phyloP scores from a whole-genome alignment of 2,329 filamentous ascomycete species.

The Fusarium pilosicola region DNA sequence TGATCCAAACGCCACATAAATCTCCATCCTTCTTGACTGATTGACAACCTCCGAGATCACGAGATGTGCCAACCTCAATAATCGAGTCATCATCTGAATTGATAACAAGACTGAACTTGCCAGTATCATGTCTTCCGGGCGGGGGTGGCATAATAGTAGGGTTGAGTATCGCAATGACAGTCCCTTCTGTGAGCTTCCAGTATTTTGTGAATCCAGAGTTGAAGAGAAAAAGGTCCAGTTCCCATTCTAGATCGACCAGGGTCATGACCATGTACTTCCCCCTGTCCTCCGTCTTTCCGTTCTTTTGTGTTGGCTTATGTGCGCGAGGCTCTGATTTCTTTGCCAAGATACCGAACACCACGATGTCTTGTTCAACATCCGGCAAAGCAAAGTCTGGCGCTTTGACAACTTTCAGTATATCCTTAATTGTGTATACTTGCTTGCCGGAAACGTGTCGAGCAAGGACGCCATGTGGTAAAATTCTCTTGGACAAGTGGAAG shows the following conservation, averaged over 20 bases:
- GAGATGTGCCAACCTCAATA: conserved; percentile 84
- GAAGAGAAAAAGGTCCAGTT: conserved; percentile 92
- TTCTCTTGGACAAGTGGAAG: conserved; percentile 83
- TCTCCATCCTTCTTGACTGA: conserved; percentile 85
- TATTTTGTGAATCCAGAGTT: conserved; percentile 89
- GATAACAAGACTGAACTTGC: conserved; percentile 85
- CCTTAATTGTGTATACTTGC: conserved; percentile 79
- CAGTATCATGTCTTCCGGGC: conserved; percentile 77
- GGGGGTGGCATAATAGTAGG: conserved; percentile 90
- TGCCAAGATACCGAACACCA: conserved; percentile 87
- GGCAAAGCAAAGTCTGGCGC: conserved; percentile 85
- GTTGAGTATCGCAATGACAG: conserved; percentile 90
- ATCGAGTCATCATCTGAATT: conserved; percentile 88
- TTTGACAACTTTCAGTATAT: conserved; percentile 83
- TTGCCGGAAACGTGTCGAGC: conserved; percentile 82
- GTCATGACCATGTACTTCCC: conserved; percentile 95
- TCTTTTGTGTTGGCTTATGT: conserved; percentile 60
- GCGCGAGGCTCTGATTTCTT: conserved; percentile 84
- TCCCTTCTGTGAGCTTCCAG: conserved; percentile 94
- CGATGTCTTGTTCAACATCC: conserved; percentile 85
- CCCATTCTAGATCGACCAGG: conserved; percentile 88
- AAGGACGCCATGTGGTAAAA: conserved; percentile 83
- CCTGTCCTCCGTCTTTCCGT: conserved; percentile 63
- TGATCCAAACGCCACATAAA: conserved; percentile 84
- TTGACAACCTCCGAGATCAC: conserved; percentile 91